Evolutionary conservation across 768 basidiomycete genomes (phyloP).

Genomic region (Clitopilus hobsonii): DNA sequence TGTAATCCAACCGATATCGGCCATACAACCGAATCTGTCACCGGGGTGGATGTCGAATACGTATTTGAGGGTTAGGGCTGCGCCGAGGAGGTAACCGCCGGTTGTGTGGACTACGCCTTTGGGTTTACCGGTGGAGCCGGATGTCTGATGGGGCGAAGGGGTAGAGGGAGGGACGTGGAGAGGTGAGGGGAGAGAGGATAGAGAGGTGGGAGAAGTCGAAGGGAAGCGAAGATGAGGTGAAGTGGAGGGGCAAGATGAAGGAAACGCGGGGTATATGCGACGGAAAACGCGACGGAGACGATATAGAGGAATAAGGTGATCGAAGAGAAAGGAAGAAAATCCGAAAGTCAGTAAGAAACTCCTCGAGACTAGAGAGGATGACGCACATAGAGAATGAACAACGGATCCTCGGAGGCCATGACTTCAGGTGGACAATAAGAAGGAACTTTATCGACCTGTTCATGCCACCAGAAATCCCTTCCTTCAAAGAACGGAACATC

Average conservation of each 20-base stretch:
- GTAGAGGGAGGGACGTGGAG: not conserved
- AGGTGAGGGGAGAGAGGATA: not conserved
- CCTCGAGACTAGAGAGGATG: not conserved
- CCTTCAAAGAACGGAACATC: constrained; percentile 77
- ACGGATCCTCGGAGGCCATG: constrained; percentile 91
- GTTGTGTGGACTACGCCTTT: constrained; percentile 95
- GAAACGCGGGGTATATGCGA: too few relatives aligned
- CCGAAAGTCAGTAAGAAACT: not conserved
- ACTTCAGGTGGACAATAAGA: constrained; percentile 85
- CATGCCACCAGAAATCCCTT: constrained; percentile 95
- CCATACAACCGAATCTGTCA: constrained; percentile 97
- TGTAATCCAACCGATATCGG: constrained; percentile 98
- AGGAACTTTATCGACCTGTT: constrained; percentile 80
- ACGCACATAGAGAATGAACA: constrained; percentile 97
- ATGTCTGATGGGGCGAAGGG: constrained; percentile 52
- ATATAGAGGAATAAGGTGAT: constrained; percentile 3
- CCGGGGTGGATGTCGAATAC: constrained; percentile 98
- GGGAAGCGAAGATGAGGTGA: constrained; percentile 3
- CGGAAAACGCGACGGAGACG: too few relatives aligned
- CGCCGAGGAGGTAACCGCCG: constrained; percentile 87
- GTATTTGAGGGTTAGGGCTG: constrained; percentile 90
- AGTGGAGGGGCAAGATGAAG: not conserved
- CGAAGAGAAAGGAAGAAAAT: constrained; percentile 3
- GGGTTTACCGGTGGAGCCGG: constrained; percentile 92
- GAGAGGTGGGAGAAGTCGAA: not conserved